Base-by-base conservation (phyloP, 2,329 filamentous ascomycete genomes). In the Trichophyton rubrum region DNA sequence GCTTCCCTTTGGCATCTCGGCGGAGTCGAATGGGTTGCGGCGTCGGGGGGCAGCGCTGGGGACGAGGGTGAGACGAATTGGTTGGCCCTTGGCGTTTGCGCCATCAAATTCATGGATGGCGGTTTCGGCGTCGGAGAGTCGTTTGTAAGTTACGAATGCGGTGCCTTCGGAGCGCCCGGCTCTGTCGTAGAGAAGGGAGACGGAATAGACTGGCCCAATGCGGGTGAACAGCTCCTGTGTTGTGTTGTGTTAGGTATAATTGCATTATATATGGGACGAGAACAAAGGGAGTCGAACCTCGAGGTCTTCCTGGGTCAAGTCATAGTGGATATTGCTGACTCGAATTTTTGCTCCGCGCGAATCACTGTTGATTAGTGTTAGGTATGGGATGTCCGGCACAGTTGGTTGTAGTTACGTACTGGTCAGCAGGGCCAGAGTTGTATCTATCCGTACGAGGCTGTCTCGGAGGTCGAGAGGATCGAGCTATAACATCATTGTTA, bases 311-410 rank as follows among this genome's bases (percentile, higher is more conserved):
- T 92, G 85, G 11, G 87, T 91, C 64, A 96, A 80, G 63, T 96
- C 91, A 73, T 95, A 96, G 73, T 96, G 91, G 61, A 96, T 78
- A 71, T 96, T 96, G 63, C 95, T 89, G 63, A 96, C 86, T 65
- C 86, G 86, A 66, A 96, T 74, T 74, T 89, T 92, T 53, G 85
- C 79, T 66, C 85, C 85, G 61, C 76, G 75, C 33, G 76, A n/a
- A 43, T 60, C 40, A 7, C 43, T 60, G 22, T 15, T 55, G 4
- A 24, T 13, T 17, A 13, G 3, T 1, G 35, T 41, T 58, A 58
- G 35, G 11, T 15, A 43, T n/a, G 56, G 8, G n/a, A 9, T 11
- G 22, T 15, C 27, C 41, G 13, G 13, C 8, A 38, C 11, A 33
- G 15, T 7, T 8, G 24, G n/a, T 17, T 13, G 17, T 3, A 24